Evolutionary conservation across 768 basidiomycete species (phyloP).

Genomic region (Trametes maxima): DNA sequence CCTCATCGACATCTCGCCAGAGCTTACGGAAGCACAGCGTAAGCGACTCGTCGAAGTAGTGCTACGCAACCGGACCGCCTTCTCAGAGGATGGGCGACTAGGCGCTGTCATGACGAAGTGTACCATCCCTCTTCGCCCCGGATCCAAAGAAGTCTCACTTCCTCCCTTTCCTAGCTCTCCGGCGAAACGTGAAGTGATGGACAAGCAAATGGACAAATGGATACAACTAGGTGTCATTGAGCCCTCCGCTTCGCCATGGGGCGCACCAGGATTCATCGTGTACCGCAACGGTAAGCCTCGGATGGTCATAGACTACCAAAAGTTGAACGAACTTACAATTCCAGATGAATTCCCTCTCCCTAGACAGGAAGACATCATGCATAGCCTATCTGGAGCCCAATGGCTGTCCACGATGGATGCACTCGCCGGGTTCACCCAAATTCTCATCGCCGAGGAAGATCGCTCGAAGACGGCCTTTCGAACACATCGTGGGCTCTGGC

Average conservation of each 20-base stretch:
- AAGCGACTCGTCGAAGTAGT: neutral
- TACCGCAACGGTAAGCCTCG: constrained; percentile 42
- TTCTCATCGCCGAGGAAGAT: constrained; percentile 34
- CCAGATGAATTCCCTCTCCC: constrained; percentile 28
- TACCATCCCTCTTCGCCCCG: constrained; percentile 23
- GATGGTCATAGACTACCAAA: constrained; percentile 39
- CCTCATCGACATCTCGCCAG: neutral
- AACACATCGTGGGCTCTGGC: constrained; percentile 42
- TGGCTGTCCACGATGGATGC: constrained; percentile 40
- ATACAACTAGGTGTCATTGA: constrained; percentile 42
- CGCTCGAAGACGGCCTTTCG: constrained; percentile 41
- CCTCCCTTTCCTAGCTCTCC: constrained; percentile 28
- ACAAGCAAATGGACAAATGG: constrained; percentile 24
- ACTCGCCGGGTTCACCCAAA: constrained; percentile 44
- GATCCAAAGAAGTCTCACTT: constrained; percentile 20
- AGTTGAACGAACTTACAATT: constrained; percentile 31
- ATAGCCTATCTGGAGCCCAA: constrained; percentile 31
- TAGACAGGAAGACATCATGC: constrained; percentile 24
- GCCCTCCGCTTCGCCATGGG: constrained; percentile 43
- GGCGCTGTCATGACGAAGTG: constrained; percentile 23
- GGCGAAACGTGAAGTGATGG: constrained; percentile 18
- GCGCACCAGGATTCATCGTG: constrained; percentile 35
- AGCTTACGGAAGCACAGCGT: neutral
- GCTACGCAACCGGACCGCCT: constrained; percentile 18
- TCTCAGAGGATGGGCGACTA: constrained; percentile 30